phyloP scores from a whole-genome alignment of 441 rosid species.

The Erodium moschatum region DNA sequence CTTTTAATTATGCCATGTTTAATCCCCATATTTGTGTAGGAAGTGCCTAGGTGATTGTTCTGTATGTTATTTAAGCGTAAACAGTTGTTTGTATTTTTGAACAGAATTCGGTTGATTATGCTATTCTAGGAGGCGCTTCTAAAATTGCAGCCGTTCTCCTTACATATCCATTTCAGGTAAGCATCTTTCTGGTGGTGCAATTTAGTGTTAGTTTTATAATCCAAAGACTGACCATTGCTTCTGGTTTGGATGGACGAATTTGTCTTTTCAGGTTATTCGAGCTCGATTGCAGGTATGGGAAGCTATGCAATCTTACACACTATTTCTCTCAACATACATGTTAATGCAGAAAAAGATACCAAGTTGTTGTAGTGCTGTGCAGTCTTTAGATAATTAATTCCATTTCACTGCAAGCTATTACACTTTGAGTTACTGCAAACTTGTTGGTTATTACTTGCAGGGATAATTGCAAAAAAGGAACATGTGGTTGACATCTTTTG shows the following conservation, averaged over 20 bases:
- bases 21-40: neutral
- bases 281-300: slow-evolving; percentile 71
- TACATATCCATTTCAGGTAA: slow-evolving; percentile 81
- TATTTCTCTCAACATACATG: neutral
- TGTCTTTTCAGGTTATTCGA: slow-evolving; percentile 60
- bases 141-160: slow-evolving; percentile 76
- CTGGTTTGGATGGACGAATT: slow-evolving; percentile 16
- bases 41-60: neutral
- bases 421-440: too few relatives aligned
- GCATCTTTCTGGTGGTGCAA: slow-evolving; percentile 19
- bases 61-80: slow-evolving; percentile 7
- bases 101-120: slow-evolving; percentile 81
- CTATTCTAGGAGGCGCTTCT: slow-evolving; percentile 75
- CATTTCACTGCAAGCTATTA: too few relatives aligned
- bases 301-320: neutral
- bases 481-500: too few relatives aligned
- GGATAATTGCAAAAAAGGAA: too few relatives aligned
- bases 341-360: neutral
- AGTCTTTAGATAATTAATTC: too few relatives aligned
- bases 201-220: slow-evolving; percentile 8
- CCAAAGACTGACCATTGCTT: slow-evolving; percentile 17
- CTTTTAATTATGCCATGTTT: neutral
- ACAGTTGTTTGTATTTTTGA: slow-evolving; percentile 13
- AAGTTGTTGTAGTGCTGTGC: slow-evolving; percentile 14
- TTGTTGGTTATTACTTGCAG: too few relatives aligned